Conservation (phyloP, 441 rosid species). For the Erysimum cheiri region DNA sequence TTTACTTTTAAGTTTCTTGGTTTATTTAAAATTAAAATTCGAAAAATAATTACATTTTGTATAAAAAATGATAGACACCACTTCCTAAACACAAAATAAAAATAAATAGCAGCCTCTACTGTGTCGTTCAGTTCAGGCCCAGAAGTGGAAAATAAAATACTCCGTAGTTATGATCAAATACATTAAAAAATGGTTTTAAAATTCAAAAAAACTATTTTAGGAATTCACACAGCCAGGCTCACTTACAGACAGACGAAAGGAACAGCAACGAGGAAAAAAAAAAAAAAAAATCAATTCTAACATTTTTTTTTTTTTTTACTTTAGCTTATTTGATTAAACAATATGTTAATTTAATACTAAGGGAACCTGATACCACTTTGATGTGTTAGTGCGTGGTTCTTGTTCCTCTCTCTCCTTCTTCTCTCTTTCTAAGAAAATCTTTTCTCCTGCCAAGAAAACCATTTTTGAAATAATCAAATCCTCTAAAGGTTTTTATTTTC, state of each 20-base stretch:
- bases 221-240: constrained; percentile 43
- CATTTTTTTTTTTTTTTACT: neutral
- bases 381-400: constrained; percentile 91
- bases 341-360: constrained; percentile 33
- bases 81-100: neutral
- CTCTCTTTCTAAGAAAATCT: constrained; percentile 35
- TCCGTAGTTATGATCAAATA: neutral
- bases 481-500: constrained; percentile 29
- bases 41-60: neutral
- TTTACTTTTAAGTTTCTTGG: too few species aligned
- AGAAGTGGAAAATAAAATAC: constrained; percentile 13
- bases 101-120: neutral
- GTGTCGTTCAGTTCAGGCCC: constrained; percentile 21
- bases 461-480: constrained; percentile 31
- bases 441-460: constrained; percentile 33
- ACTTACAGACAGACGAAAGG: constrained; percentile 30
- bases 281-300: too few species aligned
- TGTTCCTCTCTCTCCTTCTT: constrained; percentile 30
- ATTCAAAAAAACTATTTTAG: constrained; percentile 8
- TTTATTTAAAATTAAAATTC: neutral
- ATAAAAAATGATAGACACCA: neutral
- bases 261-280: neutral
- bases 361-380: constrained; percentile 81
- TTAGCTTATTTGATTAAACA: constrained; percentile 24
- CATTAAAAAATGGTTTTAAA: constrained; percentile 11